Evolutionary conservation across 2,329 filamentous ascomycete species (phyloP).

Genomic region (Trichoderma sp.): DNA sequence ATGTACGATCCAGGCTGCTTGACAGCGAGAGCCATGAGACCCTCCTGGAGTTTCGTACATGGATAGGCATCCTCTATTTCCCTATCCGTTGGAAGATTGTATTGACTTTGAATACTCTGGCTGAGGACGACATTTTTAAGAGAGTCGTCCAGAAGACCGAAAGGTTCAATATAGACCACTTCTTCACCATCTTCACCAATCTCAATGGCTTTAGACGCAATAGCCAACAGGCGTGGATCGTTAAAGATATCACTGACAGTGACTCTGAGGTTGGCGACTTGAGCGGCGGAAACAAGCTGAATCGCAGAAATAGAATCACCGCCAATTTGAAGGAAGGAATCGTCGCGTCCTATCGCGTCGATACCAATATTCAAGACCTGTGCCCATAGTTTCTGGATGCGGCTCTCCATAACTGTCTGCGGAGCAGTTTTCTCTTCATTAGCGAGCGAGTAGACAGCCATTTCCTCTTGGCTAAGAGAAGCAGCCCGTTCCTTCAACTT

Average conservation of each 20-base stretch:
- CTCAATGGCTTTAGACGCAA: constrained; percentile 10
- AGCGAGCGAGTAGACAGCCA: constrained; percentile 28
- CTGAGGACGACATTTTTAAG: background rate
- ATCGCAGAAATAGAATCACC: constrained; percentile 29
- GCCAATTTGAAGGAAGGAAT: constrained; percentile 27
- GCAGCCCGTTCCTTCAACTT: background rate
- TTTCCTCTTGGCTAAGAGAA: constrained; percentile 7
- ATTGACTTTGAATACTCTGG: background rate
- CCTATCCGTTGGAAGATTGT: background rate
- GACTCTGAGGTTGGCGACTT: constrained; percentile 3
- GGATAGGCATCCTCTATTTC: constrained; percentile 39
- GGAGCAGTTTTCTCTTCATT: constrained; percentile 25
- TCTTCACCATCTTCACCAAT: background rate
- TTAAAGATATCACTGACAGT: constrained; percentile 20
- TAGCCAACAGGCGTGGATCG: background rate
- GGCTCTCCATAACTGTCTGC: constrained; percentile 28
- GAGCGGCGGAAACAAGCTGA: constrained; percentile 23
- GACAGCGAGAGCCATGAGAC: constrained; percentile 35
- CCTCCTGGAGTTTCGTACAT: constrained; percentile 42
- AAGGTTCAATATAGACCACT: background rate
- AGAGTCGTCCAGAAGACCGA: background rate
- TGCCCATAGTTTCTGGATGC: constrained; percentile 37
- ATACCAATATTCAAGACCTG: background rate
- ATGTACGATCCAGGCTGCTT: constrained; percentile 29
- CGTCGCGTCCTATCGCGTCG: constrained; percentile 23